Percentiles rank a stretch among this genome's conserved stretches.
Evolutionary conservation across 495 filamentous ascomycete genomes (phyloP).

Genomic region (Aspergillus asperescens): DNA sequence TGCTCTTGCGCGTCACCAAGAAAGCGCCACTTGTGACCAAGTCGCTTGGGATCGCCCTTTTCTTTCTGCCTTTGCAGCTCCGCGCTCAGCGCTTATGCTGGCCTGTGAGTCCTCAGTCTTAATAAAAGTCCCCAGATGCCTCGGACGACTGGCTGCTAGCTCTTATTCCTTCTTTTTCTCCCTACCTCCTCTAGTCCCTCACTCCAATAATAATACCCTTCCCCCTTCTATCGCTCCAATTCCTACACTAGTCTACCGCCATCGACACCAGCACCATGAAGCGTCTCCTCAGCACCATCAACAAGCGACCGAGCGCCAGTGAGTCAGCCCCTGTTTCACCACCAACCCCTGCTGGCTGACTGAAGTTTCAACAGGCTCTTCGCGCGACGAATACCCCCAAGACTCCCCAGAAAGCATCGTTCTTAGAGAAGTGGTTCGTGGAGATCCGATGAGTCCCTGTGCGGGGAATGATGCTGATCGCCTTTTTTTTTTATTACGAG

Average conservation of each 20-base stretch:
- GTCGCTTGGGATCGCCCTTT: constrained; percentile 3
- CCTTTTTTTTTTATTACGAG: constrained; percentile 4
- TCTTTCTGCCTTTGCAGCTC: constrained; percentile 6
- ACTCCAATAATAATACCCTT: not conserved
- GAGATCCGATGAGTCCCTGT: not conserved
- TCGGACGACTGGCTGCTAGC: not conserved
- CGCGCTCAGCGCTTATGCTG: not conserved
- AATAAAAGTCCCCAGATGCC: constrained; percentile 1
- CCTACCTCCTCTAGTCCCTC: not conserved
- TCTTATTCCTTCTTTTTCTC: not conserved
- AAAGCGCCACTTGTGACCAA: constrained; percentile 5
- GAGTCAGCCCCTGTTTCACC: constrained; percentile 6
- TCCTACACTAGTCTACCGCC: not conserved
- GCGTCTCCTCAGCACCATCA: constrained; percentile 37
- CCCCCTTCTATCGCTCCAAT: not conserved
- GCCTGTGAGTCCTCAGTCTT: not conserved
- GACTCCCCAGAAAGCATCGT: constrained; percentile 48
- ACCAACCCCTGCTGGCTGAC: not conserved
- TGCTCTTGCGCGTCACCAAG: constrained; percentile 12
- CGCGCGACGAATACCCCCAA: constrained; percentile 23
- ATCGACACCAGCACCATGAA: constrained; percentile 38
- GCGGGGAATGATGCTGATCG: constrained; percentile 7
- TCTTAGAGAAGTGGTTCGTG: constrained; percentile 45
- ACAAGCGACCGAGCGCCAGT: constrained; percentile 25
- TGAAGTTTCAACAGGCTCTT: constrained; percentile 19